Evolutionary conservation across 1,139 yeast species (phyloP), one percentile per base, ranked within the genome.

Genomic region (Taphrina confusa): DNA sequence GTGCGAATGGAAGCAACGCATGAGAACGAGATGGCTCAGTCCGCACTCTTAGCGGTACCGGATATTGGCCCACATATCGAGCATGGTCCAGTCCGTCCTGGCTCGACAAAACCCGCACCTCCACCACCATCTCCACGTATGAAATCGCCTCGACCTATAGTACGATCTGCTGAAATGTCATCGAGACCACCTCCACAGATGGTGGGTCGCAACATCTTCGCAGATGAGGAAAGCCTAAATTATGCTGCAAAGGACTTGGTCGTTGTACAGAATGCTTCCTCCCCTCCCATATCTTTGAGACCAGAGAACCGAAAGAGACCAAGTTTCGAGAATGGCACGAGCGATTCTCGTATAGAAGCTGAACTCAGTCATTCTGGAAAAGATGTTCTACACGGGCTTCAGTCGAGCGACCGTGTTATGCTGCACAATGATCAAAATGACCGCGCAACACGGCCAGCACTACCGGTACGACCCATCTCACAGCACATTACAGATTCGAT

Each of bases 101-200:
- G 27, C 5, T 28, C 37, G 9, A 52, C 31, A n/a, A 42, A 42
- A 18, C 30, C 31, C n/a, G 47, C 47, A 23, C 57, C 57, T 30
- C 57, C 54, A 4, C 54, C 49, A 3, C 57, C 57, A 14, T 54
- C 58, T 8, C 58, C 58, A 36, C 58, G 58, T 20, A 16, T 54
- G 50, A 54, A 54, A 25, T 44, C 51, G 4, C 58, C 58, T 3
- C 20, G 50, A 22, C 56, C 56, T 2, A 50, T 28, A 14, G 30
- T 18, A 16, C 56, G 56, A 2, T 40, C 56, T 2, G 11, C 23
- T 9, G 27, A 20, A 16, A 4, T 25, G 4, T 45, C 50, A 27
- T n/a, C 23, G 23, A 34, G 31, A 8, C 12, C 22, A 18, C 18
- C 28, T 22, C 4, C 37, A 18, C 25, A 31, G 20, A 16, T 42